phyloP scores from a whole-genome alignment of 2,329 filamentous ascomycete species.

The Hymenoscyphus albidus region DNA sequence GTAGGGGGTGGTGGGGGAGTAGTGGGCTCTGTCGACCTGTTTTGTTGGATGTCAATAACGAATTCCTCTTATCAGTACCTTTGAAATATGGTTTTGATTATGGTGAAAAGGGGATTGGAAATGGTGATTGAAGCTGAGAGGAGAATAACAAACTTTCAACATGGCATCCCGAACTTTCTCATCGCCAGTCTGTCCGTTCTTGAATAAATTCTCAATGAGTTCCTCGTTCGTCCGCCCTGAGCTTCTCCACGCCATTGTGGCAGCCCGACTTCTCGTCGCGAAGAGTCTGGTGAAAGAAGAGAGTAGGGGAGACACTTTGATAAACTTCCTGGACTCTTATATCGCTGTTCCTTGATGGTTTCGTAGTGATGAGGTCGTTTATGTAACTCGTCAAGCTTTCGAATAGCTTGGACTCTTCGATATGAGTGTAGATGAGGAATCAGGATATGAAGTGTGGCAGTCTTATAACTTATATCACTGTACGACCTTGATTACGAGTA shows the following conservation, averaged over 20 bases:
- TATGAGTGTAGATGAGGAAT: no score
- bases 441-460: no score
- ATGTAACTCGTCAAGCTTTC: no score
- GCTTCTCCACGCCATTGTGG: slow-evolving; percentile 82
- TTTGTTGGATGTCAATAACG: no score
- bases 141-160: slow-evolving; percentile 51
- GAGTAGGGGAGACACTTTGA: slow-evolving; percentile 1
- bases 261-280: no score
- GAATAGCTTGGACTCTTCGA: no score
- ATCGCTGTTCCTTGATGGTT: background rate
- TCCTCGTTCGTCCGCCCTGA: slow-evolving; percentile 70
- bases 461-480: no score
- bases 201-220: slow-evolving; percentile 74
- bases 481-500: no score
- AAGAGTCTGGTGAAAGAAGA: background rate
- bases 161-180: slow-evolving; percentile 75
- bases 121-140: background rate
- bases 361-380: background rate
- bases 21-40: slow-evolving; percentile 85
- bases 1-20: slow-evolving; percentile 61
- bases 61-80: no score
- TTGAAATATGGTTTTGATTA: background rate
- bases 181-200: slow-evolving; percentile 68
- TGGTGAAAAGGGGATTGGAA: background rate
- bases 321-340: background rate